A percentile compares a stretch with the other conserved stretches of the same genome.
phyloP scores from a whole-genome alignment of 2,329 filamentous ascomycete genomes.

The Coleophoma cylindrospora region DNA sequence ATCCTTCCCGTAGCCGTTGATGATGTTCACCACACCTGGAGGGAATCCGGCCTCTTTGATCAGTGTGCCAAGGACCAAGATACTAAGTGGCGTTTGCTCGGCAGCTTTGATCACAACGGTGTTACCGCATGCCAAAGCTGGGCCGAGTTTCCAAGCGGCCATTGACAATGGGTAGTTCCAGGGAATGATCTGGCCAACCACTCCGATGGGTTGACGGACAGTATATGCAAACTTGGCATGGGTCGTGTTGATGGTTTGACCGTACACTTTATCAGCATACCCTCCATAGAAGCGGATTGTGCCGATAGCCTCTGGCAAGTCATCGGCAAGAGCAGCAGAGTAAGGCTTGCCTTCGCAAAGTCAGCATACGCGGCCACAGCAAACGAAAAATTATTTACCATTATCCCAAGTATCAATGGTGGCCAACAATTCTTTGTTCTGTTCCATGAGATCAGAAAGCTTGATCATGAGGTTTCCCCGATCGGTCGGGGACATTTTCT shows the following conservation, averaged over 20 bases:
- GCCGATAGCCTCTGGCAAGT: conserved; percentile 53
- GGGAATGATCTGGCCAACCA: conserved; percentile 68
- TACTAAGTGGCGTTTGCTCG: conserved; percentile 59
- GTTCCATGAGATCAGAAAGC: conserved; percentile 61
- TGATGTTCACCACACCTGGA: conserved; percentile 67
- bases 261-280: conserved; percentile 70
- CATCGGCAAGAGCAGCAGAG: conserved; percentile 53
- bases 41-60: conserved; percentile 69
- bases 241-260: conserved; percentile 65
- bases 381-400: conserved; percentile 47
- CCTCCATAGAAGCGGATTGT: conserved; percentile 69
- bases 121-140: conserved; percentile 55
- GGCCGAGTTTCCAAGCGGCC: conserved; percentile 71
- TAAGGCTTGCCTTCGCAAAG: conserved; percentile 63
- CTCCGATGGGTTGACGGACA: conserved; percentile 66
- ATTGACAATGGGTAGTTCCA: conserved; percentile 75
- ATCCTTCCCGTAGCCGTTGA: conserved; percentile 62
- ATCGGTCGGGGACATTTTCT: conserved; percentile 56
- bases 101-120: conserved; percentile 57
- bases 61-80: conserved; percentile 58
- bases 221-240: conserved; percentile 69
- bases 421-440: conserved; percentile 54
- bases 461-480: conserved; percentile 64
- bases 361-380: conserved; percentile 68
- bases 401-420: conserved; percentile 66